These are phyloP conservation scores for Verticillium klebahnii DNA, from an alignment of 2,329 filamentous ascomycete species.

Conservation along the genomic window DNA sequence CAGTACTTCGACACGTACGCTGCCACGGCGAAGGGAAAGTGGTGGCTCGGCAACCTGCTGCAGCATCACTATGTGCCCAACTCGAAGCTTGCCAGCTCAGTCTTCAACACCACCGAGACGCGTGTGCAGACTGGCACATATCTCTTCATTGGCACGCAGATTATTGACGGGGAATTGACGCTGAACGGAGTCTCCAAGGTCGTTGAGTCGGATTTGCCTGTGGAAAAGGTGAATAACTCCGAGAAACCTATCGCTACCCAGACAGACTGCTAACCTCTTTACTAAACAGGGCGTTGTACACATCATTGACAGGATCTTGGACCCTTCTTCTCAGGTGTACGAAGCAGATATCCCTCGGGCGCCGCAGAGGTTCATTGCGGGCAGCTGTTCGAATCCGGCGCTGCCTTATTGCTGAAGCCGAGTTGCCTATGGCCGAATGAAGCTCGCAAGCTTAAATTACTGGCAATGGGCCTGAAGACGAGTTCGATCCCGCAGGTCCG, in stretches of 20 bases:
- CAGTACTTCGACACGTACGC: constrained; percentile 19
- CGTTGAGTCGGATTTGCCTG: constrained; percentile 4
- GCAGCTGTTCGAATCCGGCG: constrained; percentile 19
- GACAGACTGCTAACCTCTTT: not conserved
- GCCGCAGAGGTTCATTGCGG: constrained; percentile 18
- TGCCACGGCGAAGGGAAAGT: constrained; percentile 20
- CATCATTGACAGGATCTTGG: constrained; percentile 18
- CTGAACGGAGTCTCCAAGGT: constrained; percentile 18
- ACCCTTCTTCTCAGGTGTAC: constrained; percentile 19
- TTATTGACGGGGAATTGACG: constrained; percentile 12
- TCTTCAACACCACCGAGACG: constrained; percentile 16
- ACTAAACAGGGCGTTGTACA: constrained; percentile 17
- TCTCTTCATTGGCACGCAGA: constrained; percentile 17
- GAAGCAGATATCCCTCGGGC: constrained; percentile 16
- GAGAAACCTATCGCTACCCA: no score
- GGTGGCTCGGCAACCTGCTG: constrained; percentile 20
- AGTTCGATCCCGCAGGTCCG: no score
- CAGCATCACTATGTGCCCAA: constrained; percentile 21
- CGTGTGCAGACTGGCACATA: constrained; percentile 19
- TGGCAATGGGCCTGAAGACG: no score
- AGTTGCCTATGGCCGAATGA: not conserved
- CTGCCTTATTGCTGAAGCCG: constrained; percentile 17
- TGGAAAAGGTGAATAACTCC: constrained; percentile 1
- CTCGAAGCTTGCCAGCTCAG: constrained; percentile 12
- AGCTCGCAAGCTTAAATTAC: no score